A percentile compares a stretch with the other conserved stretches of the same genome.
phyloP scores from a whole-genome alignment of 2,329 filamentous ascomycete genomes.

The Daldinia eschscholtzii region DNA sequence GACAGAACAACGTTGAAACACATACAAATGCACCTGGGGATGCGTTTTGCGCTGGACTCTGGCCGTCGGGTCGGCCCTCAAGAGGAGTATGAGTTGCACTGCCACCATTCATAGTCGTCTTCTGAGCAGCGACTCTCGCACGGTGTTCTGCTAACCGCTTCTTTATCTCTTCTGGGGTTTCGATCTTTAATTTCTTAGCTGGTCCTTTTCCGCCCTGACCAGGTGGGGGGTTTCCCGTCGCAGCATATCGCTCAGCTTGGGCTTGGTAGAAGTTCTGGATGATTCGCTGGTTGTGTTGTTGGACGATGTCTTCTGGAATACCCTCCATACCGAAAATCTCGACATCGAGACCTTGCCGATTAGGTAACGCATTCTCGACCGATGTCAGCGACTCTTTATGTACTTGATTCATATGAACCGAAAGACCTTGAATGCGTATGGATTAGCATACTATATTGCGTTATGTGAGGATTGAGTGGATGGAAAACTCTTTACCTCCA shows the following conservation, averaged over 20 bases:
- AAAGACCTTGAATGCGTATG: slow-evolving; percentile 73
- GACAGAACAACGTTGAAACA: slow-evolving; percentile 42
- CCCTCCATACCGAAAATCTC: slow-evolving; percentile 99
- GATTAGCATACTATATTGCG: slow-evolving; percentile 24
- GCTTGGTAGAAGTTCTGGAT: slow-evolving; percentile 86
- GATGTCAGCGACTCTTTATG: slow-evolving; percentile 91
- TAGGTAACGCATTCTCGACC: slow-evolving; percentile 92
- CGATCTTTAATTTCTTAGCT: slow-evolving; percentile 78
- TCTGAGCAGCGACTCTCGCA: slow-evolving; percentile 73
- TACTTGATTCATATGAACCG: slow-evolving; percentile 97
- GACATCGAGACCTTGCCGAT: slow-evolving; percentile 85
- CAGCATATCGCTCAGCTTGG: slow-evolving; percentile 83
- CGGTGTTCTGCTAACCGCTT: slow-evolving; percentile 82
- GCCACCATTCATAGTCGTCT: slow-evolving; percentile 66
- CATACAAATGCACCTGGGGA: slow-evolving; percentile 71
- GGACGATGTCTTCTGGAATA: slow-evolving; percentile 85
- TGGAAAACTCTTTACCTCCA: slow-evolving; percentile 73
- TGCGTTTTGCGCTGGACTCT: slow-evolving; percentile 65
- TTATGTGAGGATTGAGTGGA: slow-evolving; percentile 17
- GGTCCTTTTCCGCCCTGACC: slow-evolving; percentile 74
- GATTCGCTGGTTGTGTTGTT: slow-evolving; percentile 88
- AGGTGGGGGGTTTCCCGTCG: slow-evolving; percentile 85
- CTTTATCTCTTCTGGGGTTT: slow-evolving; percentile 82
- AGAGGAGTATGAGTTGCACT: slow-evolving; percentile 63
- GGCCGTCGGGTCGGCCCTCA: slow-evolving; percentile 57